Percentiles rank a stretch among this genome's conserved stretches.
Conservation (phyloP, 306 rosid genomes). For the Trifolium subterraneum region DNA sequence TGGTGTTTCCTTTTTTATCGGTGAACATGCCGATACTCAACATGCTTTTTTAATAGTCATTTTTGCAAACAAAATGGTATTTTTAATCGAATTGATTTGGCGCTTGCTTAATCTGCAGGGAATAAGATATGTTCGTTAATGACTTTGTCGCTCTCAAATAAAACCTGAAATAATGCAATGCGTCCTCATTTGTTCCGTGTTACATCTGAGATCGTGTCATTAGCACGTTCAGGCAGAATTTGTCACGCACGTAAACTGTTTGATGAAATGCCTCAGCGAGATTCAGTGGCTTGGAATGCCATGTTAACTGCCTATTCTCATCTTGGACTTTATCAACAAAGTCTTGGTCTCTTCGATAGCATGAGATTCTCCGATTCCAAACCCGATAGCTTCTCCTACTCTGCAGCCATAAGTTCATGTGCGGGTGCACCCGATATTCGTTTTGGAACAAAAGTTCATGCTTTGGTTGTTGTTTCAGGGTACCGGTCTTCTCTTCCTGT, state of each 20-base stretch:
- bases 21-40: no score
- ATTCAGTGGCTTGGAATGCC: slow-evolving; percentile 77
- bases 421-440: slow-evolving; percentile 51
- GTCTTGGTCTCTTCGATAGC: slow-evolving; percentile 53
- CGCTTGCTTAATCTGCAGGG: slow-evolving; percentile 47
- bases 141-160: no score
- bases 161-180: slow-evolving; percentile 48
- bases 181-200: slow-evolving; percentile 54
- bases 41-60: no score
- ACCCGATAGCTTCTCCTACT: slow-evolving; percentile 68
- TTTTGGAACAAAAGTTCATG: slow-evolving; percentile 59
- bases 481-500: slow-evolving; percentile 61
- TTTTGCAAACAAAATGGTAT: no score
- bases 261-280: slow-evolving; percentile 69
- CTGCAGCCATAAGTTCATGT: slow-evolving; percentile 64
- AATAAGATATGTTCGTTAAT: slow-evolving; percentile 42
- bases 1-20: no score
- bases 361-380: slow-evolving; percentile 54
- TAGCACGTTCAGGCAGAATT: slow-evolving; percentile 57
- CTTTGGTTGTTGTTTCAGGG: slow-evolving; percentile 59
- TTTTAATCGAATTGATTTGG: no score
- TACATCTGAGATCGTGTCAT: slow-evolving; percentile 51
- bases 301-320: slow-evolving; percentile 69
- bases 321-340: slow-evolving; percentile 58
- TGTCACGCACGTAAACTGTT: slow-evolving; percentile 67